Conservation (phyloP, 1,139 yeast genomes). For the Debaryomyces psychrophilus region DNA sequence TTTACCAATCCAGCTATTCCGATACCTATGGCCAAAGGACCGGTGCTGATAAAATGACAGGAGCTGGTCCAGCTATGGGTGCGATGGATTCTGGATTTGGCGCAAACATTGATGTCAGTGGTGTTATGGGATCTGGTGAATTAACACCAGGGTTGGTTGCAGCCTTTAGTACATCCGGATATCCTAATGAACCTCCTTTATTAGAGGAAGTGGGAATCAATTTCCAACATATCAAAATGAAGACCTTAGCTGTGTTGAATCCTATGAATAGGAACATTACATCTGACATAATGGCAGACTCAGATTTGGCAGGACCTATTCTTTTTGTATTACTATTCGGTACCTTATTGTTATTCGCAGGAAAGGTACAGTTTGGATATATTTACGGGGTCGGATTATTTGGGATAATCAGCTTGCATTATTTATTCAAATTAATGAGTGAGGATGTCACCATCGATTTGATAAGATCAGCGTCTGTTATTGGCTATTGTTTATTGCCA, state of each 20-base stretch:
- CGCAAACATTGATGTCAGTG: conserved; percentile 45
- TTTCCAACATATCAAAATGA: conserved; percentile 80
- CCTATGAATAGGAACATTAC: conserved; percentile 65
- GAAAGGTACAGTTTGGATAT: conserved; percentile 95
- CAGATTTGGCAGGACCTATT: conserved; percentile 95
- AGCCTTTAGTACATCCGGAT: conserved; percentile 92
- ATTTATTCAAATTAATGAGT: conserved; percentile 85
- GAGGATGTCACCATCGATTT: conserved; percentile 61
- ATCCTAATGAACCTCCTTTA: conserved; percentile 90
- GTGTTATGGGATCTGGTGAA: conserved; percentile 55
- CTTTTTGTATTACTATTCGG: conserved; percentile 89
- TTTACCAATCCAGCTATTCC: conserved; percentile 48
- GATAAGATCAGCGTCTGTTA: conserved; percentile 80
- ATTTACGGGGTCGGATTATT: conserved; percentile 94
- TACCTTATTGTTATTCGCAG: conserved; percentile 76
- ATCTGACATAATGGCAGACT: conserved; percentile 82
- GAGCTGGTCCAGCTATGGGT: conserved; percentile 30
- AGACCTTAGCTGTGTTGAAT: conserved; percentile 84
- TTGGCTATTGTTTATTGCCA: conserved; percentile 93
- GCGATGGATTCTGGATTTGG: conserved; percentile 46
- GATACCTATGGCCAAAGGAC: conserved; percentile 31
- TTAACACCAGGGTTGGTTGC: conserved; percentile 80
- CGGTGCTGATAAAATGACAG: conserved; percentile 15
- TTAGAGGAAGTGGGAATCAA: conserved; percentile 93
- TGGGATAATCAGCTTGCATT: conserved; percentile 85